Conservation (phyloP, 768 basidiomycete genomes). For the Leccinum disarticulatum region DNA sequence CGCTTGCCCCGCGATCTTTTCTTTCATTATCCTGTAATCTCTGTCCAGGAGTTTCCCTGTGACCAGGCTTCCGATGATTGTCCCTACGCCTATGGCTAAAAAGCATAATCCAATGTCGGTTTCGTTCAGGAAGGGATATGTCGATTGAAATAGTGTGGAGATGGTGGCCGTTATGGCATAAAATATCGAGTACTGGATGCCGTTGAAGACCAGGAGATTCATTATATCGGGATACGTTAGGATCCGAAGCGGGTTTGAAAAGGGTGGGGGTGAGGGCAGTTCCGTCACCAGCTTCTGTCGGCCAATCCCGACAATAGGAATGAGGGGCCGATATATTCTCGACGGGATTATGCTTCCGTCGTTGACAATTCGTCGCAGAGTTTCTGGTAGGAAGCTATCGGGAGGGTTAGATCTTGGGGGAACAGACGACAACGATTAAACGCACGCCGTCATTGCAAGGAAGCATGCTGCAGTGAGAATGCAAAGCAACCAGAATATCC, state of each 20-base stretch:
- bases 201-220: conserved; percentile 48
- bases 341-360: conserved; percentile 31
- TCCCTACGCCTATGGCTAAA: conserved; percentile 72
- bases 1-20: conserved; percentile 13
- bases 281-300: conserved; percentile 12
- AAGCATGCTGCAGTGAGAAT: conserved; percentile 17
- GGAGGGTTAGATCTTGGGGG: not conserved
- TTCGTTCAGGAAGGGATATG: conserved; percentile 50
- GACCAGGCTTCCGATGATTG: conserved; percentile 54
- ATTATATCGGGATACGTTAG: conserved; percentile 40
- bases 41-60: conserved; percentile 65
- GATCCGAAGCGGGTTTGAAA: conserved; percentile 40
- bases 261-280: conserved; percentile 13
- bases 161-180: conserved; percentile 44
- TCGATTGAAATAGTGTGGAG: conserved; percentile 50
- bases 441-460: conserved; percentile 14
- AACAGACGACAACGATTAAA: not conserved
- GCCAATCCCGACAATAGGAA: conserved; percentile 26
- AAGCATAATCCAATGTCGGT: conserved; percentile 72
- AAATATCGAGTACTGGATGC: conserved; percentile 53
- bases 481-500: conserved; percentile 26
- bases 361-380: conserved; percentile 24
- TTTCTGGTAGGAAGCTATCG: conserved; percentile 26
- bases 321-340: conserved; percentile 28
- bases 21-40: conserved; percentile 52